These are phyloP conservation scores for Pseudocercospora crystallina DNA, from an alignment of 2,329 filamentous ascomycete genomes.

Conservation along the genomic window DNA sequence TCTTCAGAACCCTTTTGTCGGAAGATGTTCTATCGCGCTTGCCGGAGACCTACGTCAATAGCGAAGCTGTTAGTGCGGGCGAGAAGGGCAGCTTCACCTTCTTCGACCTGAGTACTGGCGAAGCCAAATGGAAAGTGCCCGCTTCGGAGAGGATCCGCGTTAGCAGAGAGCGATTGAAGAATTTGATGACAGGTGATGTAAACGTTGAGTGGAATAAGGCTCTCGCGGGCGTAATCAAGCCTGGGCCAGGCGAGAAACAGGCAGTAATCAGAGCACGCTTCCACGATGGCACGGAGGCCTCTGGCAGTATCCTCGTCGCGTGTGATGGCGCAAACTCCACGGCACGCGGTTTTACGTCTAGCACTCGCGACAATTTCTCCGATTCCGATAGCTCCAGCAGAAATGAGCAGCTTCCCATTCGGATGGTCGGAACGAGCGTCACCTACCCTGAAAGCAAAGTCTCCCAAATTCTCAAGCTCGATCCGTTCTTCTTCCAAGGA, in stretches of 20 bases:
- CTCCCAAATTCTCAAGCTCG: conserved; percentile 46
- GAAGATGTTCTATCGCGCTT: conserved; percentile 47
- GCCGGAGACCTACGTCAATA: conserved; percentile 55
- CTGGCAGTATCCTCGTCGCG: conserved; percentile 13
- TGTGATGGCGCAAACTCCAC: conserved; percentile 16
- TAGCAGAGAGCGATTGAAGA: conserved; percentile 9
- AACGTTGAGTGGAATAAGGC: conserved; percentile 15
- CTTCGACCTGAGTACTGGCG: conserved; percentile 53
- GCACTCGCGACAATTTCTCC: conserved; percentile 17
- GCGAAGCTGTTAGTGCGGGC: conserved; percentile 50
- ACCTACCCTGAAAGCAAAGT: conserved; percentile 45
- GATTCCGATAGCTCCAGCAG: background rate
- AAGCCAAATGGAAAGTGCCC: conserved; percentile 29
- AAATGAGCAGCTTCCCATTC: conserved; percentile 46
- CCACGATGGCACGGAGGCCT: conserved; percentile 8
- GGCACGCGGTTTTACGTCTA: conserved; percentile 8
- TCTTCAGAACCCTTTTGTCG: conserved; percentile 54
- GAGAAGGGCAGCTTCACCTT: conserved; percentile 54
- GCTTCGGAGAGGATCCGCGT: conserved; percentile 20
- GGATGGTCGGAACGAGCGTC: conserved; percentile 45
- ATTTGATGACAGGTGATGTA: conserved; percentile 3
- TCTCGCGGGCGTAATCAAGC: conserved; percentile 1
- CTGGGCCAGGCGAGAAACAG: background rate
- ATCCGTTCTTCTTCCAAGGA: conserved; percentile 56
- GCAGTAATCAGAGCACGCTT: conserved; percentile 8